Base-by-base conservation (phyloP, 2,329 filamentous ascomycete species). In the Bipolaris victoriae region DNA sequence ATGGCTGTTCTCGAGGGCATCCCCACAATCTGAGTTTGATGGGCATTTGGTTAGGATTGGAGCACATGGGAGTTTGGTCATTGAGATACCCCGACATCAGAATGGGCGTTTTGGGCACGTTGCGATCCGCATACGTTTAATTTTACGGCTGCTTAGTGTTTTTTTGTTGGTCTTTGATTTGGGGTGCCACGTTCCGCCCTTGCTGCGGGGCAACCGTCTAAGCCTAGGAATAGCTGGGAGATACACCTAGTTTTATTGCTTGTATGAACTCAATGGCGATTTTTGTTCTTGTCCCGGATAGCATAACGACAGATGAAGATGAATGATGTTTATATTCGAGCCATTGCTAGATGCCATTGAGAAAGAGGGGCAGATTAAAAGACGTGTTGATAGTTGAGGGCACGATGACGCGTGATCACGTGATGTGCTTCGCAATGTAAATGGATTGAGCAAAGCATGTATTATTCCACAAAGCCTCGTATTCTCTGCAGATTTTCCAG, bases 1-100 rank as follows among this genome's bases (percentile, higher is more conserved):
- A 88, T 97, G 84, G 84, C 83, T 47, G 85, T 86, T 5, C 78
- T 99, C 52, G 91, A 95, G 76, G 89, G 58, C 13, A 58, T 72
- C 29, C 63, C 62, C 2, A 64, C 57, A 1, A 49, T 57, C 33
- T 68, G 48, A 62, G 35, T 49, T 55, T 4, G 54, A 57, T 5
- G 50, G 26, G 43, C 31, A 49, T 16, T 36, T 13, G 47, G 16
- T 44, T 31, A 48, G 41, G 47, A 49, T 53, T 60, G 55, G 57
- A 41, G 29, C 59, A 57, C 35, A 52, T 41, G 39, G 57, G 50
- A 55, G 56, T 55, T 65, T 48, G 52, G 40, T 68, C 57, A 60
- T 57, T 63, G 62, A 61, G 67, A 68, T 69, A 68, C 66, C 67
- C 65, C 54, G 58, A 59, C 45, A 44, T 49, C 22, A 49, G 36